Base-by-base conservation (phyloP, 2,329 filamentous ascomycete species). In the Geoglossum cookeanum region DNA sequence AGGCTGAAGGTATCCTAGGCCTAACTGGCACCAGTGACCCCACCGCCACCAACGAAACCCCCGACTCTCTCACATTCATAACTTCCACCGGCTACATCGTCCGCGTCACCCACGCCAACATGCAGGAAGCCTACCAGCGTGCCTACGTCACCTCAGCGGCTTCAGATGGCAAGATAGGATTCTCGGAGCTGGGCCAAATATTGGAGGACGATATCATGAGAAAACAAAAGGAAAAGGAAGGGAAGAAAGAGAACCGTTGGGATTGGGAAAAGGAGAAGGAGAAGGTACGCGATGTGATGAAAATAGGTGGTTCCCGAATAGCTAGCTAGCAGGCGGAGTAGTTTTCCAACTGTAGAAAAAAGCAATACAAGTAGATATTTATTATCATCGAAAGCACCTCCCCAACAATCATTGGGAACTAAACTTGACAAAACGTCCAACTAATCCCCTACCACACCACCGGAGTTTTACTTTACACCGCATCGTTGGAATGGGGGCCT, bases 1-100 rank as follows among this genome's bases (percentile, higher is more conserved):
- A 35, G 3, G 54, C 54, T 13, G 54, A 55, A 29, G 54, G 54
- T n/a, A 55, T 55, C 17, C 39, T 55, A 5, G 33, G 49, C 49
- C n/a, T 27, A n/a, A 49, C 39, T n/a, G 1, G 3, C 35, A 37
- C 3, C 11, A 37, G 6, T 3, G 11, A 47, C 13, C 47, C 13
- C 29, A 29, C 47, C 11, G 4, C 47, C 17, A 17, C n/a, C 47
- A 27, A 49, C 22, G 5, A 37, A 13, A 45, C 49, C 29, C 11
- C 4, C 27, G 33, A 53, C 30, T 5, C 30, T 15, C 49, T 53
- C 6, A 53, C 49, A 3, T 37, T 37, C 7, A 17, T 53, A 37
- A 53, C 29, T 3, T 32, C 30, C 7, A 17, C 30, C n/a, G 30
- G 30, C 49, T 53, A 53, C 33, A 35, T 53, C 13, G 15, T 53